phyloP scores from a whole-genome alignment of 805 yeast genomes.

The Starmerella powellii region DNA sequence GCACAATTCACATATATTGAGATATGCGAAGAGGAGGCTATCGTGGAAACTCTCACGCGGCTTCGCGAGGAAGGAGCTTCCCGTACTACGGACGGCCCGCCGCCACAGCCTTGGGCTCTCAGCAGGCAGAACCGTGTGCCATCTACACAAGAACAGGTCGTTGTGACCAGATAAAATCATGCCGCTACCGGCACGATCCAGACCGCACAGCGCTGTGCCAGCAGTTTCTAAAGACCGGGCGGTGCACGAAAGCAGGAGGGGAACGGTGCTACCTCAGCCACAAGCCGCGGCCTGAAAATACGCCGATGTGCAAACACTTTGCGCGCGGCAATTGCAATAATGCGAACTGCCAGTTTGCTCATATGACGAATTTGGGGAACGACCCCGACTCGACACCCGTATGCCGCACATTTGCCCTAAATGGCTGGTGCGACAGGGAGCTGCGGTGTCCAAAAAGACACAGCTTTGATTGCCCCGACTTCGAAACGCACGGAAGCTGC shows the following conservation, averaged over 20 bases:
- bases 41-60: no score
- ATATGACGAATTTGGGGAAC: conserved; percentile 32
- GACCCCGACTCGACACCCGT: conserved; percentile 31
- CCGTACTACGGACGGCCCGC: not conserved
- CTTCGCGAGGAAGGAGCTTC: not conserved
- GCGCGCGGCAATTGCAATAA: conserved; percentile 40
- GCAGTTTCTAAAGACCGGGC: conserved; percentile 33
- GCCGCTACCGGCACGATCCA: conserved; percentile 44
- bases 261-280: conserved; percentile 45
- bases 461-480: conserved; percentile 57
- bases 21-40: no score
- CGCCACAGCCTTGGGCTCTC: not conserved
- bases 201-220: conserved; percentile 46
- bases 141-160: conserved; percentile 33
- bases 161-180: conserved; percentile 41
- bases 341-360: conserved; percentile 40
- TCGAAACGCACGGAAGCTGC: conserved; percentile 49
- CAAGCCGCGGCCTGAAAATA: conserved; percentile 44
- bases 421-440: conserved; percentile 60
- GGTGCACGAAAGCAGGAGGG: conserved; percentile 34
- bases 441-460: conserved; percentile 46
- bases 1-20: no score
- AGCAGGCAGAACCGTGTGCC: conserved; percentile 22
- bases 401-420: conserved; percentile 56
- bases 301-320: conserved; percentile 46